Evolutionary conservation across 495 filamentous ascomycete genomes (phyloP).

Genomic region (Friedmanniomyces endolithicus): DNA sequence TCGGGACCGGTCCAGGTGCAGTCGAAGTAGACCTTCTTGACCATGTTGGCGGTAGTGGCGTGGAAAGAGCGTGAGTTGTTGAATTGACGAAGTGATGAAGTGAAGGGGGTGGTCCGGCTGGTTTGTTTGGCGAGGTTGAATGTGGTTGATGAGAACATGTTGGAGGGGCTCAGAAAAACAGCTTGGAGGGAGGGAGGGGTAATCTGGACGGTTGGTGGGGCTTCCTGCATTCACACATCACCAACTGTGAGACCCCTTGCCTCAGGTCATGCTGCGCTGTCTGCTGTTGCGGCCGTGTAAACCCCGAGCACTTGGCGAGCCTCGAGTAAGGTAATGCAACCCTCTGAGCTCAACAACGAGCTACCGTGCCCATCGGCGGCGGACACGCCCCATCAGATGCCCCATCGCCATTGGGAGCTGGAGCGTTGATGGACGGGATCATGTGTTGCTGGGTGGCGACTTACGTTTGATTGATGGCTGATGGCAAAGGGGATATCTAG

Average conservation of each 20-base stretch:
- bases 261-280: too few species aligned
- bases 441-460: not conserved
- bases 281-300: not conserved
- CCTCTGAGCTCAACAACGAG: not conserved
- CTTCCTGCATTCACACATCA: too few species aligned
- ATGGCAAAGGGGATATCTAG: not conserved
- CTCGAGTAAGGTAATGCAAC: not conserved
- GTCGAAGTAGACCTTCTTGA: constrained; percentile 55
- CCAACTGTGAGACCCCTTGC: too few species aligned
- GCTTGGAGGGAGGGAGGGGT: not conserved
- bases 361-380: not conserved
- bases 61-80: constrained; percentile 41
- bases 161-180: constrained; percentile 7
- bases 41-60: constrained; percentile 52
- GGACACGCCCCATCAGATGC: not conserved
- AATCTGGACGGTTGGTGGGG: too few species aligned
- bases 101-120: not conserved
- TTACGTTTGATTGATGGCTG: not conserved
- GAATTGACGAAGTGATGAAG: constrained; percentile 16
- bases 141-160: constrained; percentile 1
- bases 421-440: not conserved
- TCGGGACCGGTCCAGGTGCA: constrained; percentile 55
- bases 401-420: not conserved
- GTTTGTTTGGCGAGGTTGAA: constrained; percentile 5
- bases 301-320: not conserved